These are phyloP conservation scores for Eurotiales sp. DNA, from an alignment of 2,329 filamentous ascomycete species.

Conservation along the genomic window DNA sequence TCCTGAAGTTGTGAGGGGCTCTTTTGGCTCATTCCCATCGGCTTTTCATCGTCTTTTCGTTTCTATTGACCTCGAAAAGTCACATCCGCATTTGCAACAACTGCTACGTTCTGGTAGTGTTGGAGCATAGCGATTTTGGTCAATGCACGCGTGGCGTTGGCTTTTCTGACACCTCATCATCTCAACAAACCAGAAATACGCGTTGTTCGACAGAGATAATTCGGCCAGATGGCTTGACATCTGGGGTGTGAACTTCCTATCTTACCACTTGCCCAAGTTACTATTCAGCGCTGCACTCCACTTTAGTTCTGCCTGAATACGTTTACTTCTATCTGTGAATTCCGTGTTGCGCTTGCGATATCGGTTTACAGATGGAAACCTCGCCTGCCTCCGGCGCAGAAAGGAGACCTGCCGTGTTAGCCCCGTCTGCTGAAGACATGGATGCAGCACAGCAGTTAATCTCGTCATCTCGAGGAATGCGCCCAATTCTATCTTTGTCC, in stretches of 20 bases:
- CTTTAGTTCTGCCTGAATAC: neutral
- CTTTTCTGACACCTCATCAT: neutral
- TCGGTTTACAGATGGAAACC: conserved; percentile 30
- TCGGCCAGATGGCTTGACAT: conserved; percentile 8
- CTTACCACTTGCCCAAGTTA: neutral
- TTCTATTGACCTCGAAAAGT: neutral
- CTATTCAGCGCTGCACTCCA: neutral
- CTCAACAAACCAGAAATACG: neutral
- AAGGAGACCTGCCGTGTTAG: conserved; percentile 29
- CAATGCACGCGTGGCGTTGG: neutral
- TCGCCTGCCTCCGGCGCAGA: conserved; percentile 29
- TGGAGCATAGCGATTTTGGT: neutral
- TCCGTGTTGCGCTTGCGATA: neutral
- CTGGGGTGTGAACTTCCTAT: neutral
- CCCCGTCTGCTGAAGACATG: conserved; percentile 44
- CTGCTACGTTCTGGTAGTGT: neutral
- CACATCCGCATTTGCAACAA: neutral
- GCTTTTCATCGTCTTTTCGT: neutral
- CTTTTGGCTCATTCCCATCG: neutral
- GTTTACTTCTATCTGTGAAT: neutral
- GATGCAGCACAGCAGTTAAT: conserved; percentile 47
- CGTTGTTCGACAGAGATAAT: neutral
- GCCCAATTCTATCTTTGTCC: conserved; percentile 16
- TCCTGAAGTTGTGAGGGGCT: neutral
- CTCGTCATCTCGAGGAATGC: conserved; percentile 43